Percentiles rank a stretch among this genome's conserved stretches.
Evolutionary conservation across 1,139 yeast genomes (phyloP).

Genomic region (Yamadazyma epiphylla): DNA sequence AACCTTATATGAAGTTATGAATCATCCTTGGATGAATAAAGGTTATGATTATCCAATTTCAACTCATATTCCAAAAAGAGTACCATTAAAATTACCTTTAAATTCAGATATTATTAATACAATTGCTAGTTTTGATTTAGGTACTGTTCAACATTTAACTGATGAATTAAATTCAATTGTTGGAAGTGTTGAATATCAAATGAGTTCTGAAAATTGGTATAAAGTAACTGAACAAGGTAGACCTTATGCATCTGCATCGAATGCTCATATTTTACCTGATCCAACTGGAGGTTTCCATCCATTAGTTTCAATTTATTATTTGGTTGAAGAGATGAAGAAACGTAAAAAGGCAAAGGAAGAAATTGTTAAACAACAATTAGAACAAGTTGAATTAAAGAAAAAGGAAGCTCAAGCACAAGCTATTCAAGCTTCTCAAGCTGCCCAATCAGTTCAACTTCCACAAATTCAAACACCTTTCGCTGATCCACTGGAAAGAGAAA

Average conservation of each 20-base stretch:
- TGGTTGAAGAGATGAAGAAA: constrained; percentile 79
- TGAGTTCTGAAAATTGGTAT: constrained; percentile 65
- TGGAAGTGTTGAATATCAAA: constrained; percentile 63
- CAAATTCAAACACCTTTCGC: constrained; percentile 9
- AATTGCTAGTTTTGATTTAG: constrained; percentile 79
- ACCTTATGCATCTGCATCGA: constrained; percentile 39
- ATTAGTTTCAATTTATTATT: constrained; percentile 75
- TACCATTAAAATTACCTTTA: constrained; percentile 71
- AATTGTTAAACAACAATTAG: constrained; percentile 26
- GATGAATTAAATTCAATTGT: constrained; percentile 58
- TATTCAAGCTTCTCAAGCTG: constrained; percentile 2
- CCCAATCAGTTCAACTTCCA: constrained; percentile 9
- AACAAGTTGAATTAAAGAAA: constrained; percentile 19
- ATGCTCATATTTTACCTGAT: constrained; percentile 48
- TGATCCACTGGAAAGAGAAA: constrained; percentile 5
- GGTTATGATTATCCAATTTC: constrained; percentile 78
- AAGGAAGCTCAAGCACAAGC: constrained; percentile 7
- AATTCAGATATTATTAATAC: constrained; percentile 68
- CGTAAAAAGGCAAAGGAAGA: constrained; percentile 63
- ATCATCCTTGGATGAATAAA: constrained; percentile 93
- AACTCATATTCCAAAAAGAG: constrained; percentile 70
- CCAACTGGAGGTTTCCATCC: constrained; percentile 95
- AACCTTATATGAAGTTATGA: constrained; percentile 67
- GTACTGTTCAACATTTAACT: constrained; percentile 56
- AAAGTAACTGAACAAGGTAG: constrained; percentile 39